Evolutionary conservation across 2,329 filamentous ascomycete genomes (phyloP), one percentile per base, ranked within the genome.

Genomic region (Fusarium fracticaudum): DNA sequence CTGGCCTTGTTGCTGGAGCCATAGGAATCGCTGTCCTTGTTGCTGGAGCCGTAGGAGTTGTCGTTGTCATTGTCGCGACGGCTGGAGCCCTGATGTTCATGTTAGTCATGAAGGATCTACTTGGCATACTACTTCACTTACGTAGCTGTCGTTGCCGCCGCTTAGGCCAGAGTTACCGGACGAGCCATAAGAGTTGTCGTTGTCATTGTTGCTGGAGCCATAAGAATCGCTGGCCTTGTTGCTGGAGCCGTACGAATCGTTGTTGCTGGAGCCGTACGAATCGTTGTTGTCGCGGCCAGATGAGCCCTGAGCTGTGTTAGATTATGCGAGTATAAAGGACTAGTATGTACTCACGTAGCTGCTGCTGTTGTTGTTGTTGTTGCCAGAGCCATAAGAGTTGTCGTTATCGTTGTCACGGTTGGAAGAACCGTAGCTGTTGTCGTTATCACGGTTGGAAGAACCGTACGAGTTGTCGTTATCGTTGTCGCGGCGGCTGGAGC

Each of bases 401-500:
- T 71, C 68, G 18, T 69, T 51, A 33, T 26, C 26, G 26, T 26
- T 26, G 26, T 26, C 26, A 26, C 26, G 26, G 26, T 26, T 26
- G 26, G 26, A 26, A 26, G 26, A 35, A 33, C 54, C 55, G 31
- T 48, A 66, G 61, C 62, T 67, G 24, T 60, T 70, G 17, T 62
- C 43, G 26, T 62, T 41, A 8, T 48, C 37, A 22, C 64, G 58
- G 18, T 60, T 58, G 43, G 41, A 26, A 14, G 31, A 37, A 6
- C 55, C 55, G 24, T 50, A 66, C 47, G 58, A 59, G 29, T 60
- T 70, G 20, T 63, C 50, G 35, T 63, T 50, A 17, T 74, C 69
- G 31, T 75, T 63, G 47, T 74, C 72, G 18, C 72, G 72, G 62
- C 69, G 71, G 70, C 53, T 62, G 22, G 71, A 72, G 70, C 70